Evolutionary conservation across 306 rosid genomes (phyloP), one percentile per base, ranked within the genome.

Genomic region (Trifolium repens): DNA sequence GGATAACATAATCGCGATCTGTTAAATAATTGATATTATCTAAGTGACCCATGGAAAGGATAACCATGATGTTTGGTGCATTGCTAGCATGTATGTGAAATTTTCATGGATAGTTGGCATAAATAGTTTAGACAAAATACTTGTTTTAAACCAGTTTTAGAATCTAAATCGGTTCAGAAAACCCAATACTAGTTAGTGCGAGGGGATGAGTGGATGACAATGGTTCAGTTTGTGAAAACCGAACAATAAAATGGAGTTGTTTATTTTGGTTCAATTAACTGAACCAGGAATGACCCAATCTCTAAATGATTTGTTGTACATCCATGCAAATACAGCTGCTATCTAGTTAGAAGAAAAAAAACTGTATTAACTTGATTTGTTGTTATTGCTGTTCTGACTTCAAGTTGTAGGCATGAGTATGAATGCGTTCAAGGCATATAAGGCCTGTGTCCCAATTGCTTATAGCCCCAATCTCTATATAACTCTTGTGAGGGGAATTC

Each of bases 401-500:
- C 61, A 83, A 69, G 78, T 75, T 79, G 87, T 73, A 84, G 87
- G 63, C 76, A 91, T 93, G 98, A 91, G 69, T 73, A 91, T 93
- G 98, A 93, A 87, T 82, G 97, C 97, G 24, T 93, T 87, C 87
- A 84, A 91, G 82, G 98, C 98, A 60, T 93, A 84, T 81, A 93
- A 93, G 78, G 88, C 97, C 2, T 86, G 84, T 79, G 98, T 78
- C 61, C 96, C 97, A 67, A 83, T 91, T 80, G 88, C 87, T 77
- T 93, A 93, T 93, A 93, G 94, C 78, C 90, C 92, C 67, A 89
- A 87, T 75, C 86, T 93, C 11, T 93, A 91, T 65, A 86, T 93
- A 77, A 93, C 97, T 64, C 75, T 91, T 81, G 98, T 91, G 77
- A 89, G 98, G 81, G 98, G 98, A 11, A 91, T 93, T 59, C 97